Evolutionary conservation across 441 rosid species (phyloP), one percentile per base, ranked within the genome.

Genomic region (Omphalea diandra): DNA sequence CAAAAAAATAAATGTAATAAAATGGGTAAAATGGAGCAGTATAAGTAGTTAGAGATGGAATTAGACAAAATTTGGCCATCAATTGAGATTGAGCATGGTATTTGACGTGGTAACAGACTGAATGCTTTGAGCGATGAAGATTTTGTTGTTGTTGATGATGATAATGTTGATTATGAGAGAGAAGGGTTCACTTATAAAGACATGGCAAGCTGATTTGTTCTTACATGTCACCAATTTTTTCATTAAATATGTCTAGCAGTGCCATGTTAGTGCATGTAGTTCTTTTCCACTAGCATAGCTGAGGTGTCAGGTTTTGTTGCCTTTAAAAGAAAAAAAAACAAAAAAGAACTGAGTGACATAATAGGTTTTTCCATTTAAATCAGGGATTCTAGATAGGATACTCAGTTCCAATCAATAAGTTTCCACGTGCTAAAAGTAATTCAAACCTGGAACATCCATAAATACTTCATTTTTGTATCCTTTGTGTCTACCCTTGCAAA

Each of bases 401-500:
- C 31, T 67, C 14, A 35, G 52, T 20, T 63, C 36, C 54, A 59
- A 1, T 17, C 38, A 29, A 26, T 66, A 11, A 41, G 40, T 50
- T 63, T 31, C 14, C 12, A 70, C 35, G 24, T 41, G 9, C 12
- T 52, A 53, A 67, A 68, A 32, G 52, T 35, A 74, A 33, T 40
- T 70, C 78, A 74, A 58, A 92, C 98, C 98, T 88, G 97, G 83
- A 69, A 94, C 99, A 81, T 94, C 99, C 1, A 89, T 97, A 55
- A 83, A 94, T 5, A 85, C 90, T 75, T 94, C 99, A 59, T 81
- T 89, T 75, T 62, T 92, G 82, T 79, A 81, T 72, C 90, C 87
- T 79, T 81, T 86, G 60, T 77, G 86, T 75, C 80, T 87, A 77
- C 87, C 82, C 83, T 82, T 90, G 83, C 78, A 88, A 68, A 86